Evolutionary conservation across 2,329 filamentous ascomycete species (phyloP).

Genomic region (Curvularia lunata): DNA sequence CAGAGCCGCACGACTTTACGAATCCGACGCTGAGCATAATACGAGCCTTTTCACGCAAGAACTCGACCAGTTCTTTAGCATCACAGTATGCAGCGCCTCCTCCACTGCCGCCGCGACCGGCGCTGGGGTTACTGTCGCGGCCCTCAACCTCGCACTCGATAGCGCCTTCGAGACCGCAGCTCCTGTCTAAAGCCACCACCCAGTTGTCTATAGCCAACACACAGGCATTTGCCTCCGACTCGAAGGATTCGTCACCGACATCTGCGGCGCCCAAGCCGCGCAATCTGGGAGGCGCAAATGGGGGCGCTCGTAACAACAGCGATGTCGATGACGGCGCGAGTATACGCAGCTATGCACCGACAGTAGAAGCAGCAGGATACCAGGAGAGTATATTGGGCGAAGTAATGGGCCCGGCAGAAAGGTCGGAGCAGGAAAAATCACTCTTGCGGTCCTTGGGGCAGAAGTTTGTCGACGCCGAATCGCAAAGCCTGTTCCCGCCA

Average conservation of each 20-base stretch:
- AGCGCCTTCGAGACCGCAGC: slow-evolving; percentile 52
- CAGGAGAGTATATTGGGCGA: slow-evolving; percentile 82
- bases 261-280: slow-evolving; percentile 47
- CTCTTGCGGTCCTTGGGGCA: slow-evolving; percentile 72
- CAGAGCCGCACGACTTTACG: slow-evolving; percentile 40
- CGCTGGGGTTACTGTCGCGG: slow-evolving; percentile 41
- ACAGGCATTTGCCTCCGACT: slow-evolving; percentile 69
- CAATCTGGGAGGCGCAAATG: slow-evolving; percentile 47
- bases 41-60: slow-evolving; percentile 32
- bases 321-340: slow-evolving; percentile 70
- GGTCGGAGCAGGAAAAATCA: slow-evolving; percentile 65
- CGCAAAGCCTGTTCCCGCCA: slow-evolving; percentile 61
- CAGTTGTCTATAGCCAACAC: slow-evolving; percentile 83
- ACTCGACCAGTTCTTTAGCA: slow-evolving; percentile 34
- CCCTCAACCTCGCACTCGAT: slow-evolving; percentile 51
- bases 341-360: slow-evolving; percentile 70
- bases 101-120: slow-evolving; percentile 63
- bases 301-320: slow-evolving; percentile 56
- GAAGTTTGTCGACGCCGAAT: slow-evolving; percentile 59
- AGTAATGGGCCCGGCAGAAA: slow-evolving; percentile 67
- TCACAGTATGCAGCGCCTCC: slow-evolving; percentile 58
- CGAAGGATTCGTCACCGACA: slow-evolving; percentile 35
- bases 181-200: slow-evolving; percentile 75
- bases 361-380: slow-evolving; percentile 69
- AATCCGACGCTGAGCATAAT: slow-evolving; percentile 46